Evolutionary conservation across 2,329 filamentous ascomycete species (phyloP), one percentile per base, ranked within the genome.

Genomic region (Rasamsonia emersonii): DNA sequence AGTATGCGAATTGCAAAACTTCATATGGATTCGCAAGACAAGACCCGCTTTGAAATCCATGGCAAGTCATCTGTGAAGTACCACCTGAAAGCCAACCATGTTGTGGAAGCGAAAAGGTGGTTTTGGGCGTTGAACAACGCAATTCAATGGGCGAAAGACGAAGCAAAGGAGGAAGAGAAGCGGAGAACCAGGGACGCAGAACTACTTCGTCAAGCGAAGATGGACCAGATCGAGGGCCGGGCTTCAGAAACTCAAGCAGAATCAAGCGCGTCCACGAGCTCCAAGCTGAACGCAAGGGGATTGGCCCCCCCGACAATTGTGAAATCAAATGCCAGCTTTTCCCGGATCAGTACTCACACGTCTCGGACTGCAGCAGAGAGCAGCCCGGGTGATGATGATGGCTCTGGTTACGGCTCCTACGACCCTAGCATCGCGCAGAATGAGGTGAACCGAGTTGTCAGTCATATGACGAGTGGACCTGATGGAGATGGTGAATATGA

Each of bases 31-130:
- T 74, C 89, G 0, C 86, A 95, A 45, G 91, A 98, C 56, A 98
- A 96, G 67, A 89, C 88, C 27, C 86, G 89, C 38, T 96, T 98
- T 50, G 91, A 98, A 53, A 96, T 98, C 32, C 85, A 89, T 40
- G 91, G 91, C 32, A 98, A 98, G 61, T 95, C 89, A 1, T 96
- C 89, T 0, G 91, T 98, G 56, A 98, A 95, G 62, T 98, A 98
- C 56, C 89, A 93, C 29, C 71, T 98, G 32, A 96, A 94, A 59
- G 91, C 91, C 0, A 98, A 98, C 51, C 91, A 98, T 59, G 83
- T 95, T 53, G 89, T 96, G 17, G 91, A 98, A 59, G 89, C 91
- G 4, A 98, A 98, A 62, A 77, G 91, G 34, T 98, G 91, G 91
- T 98, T 93, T 60, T 98, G 91, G 91, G 85, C 91, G 1, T 68